Evolutionary conservation across 1,284 basidiomycete species (phyloP), one percentile per base, ranked within the genome.

Genomic region (Polyporus tsugae): DNA sequence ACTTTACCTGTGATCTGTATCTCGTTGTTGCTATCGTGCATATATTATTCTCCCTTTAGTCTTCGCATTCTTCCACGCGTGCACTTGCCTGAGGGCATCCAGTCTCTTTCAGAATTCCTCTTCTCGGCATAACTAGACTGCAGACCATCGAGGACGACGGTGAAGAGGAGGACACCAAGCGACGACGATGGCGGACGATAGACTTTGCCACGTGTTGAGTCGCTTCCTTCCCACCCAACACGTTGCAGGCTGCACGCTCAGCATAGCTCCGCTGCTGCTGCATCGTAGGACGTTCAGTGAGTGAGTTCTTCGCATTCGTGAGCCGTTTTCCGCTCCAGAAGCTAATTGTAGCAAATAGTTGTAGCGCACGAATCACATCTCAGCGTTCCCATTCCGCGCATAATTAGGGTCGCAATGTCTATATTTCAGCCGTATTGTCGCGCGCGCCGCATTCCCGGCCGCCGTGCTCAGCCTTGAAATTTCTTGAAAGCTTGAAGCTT

Each of bases 1-100:
- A 66, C 84, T 94, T 69, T 94, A 95, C 79, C 81, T 95, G 81
- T 94, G 84, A 78, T 78, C 60, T 74, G 66, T 74, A 70, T 67
- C 38, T 33, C 65, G 68, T 65, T 55, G 53, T 65, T 65, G 69
- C 65, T 58, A 59, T 72, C 62, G 70, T 59, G 60, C 64, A 64
- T 72, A 72, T 70, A 55, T 44, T 72, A 72, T 63, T 58, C 41
- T 57, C 46, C 41, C 25, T 61, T 63, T 70, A 70, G 67, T 70
- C 42, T 53, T n/a, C 36, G 4, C 58, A 19, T 38, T 25, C 58
- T 41, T 39, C 58, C 6, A 11, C 22, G 17, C 36, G 7, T 29
- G 39, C 58, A 22, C 13, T 22, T 11, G 52, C 29, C 33, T 29
- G 13, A 55, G 15, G 2, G 13, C 29, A 33, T 35, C 46, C n/a